Percentiles rank a stretch among this genome's conserved stretches.
These are phyloP conservation scores for Massariosphaeria phaeospora DNA, from an alignment of 495 filamentous ascomycete genomes.

Conservation along the genomic window DNA sequence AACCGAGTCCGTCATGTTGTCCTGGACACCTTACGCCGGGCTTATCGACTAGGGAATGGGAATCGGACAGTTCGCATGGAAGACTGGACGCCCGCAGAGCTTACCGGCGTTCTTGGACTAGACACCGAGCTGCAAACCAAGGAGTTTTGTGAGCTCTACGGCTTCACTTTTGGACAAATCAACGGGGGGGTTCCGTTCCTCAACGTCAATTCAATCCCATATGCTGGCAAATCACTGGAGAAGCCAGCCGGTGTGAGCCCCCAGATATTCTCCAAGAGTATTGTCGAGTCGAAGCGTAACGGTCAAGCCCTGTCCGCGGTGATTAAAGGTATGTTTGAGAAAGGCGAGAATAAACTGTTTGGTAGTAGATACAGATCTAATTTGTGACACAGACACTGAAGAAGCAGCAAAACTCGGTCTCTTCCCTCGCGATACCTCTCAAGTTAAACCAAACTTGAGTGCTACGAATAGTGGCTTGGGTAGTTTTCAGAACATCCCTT, in stretches of 20 bases:
- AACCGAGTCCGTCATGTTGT: constrained; percentile 71
- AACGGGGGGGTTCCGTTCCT: constrained; percentile 36
- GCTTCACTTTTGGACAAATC: constrained; percentile 53
- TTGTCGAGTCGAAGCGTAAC: constrained; percentile 27
- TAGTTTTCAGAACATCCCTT: neutral
- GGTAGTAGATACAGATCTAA: constrained; percentile 12
- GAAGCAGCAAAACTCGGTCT: constrained; percentile 14
- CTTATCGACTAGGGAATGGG: constrained; percentile 51
- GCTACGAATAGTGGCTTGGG: neutral
- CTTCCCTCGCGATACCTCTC: constrained; percentile 6
- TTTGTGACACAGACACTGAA: neutral
- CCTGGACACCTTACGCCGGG: constrained; percentile 62
- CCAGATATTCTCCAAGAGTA: constrained; percentile 16
- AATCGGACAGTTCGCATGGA: constrained; percentile 47
- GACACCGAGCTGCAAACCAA: constrained; percentile 67
- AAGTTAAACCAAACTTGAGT: neutral
- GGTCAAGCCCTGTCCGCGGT: constrained; percentile 19
- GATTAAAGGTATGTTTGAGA: constrained; percentile 24
- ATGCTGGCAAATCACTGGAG: neutral
- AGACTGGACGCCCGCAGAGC: constrained; percentile 65
- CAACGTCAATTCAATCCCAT: constrained; percentile 34
- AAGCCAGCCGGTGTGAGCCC: neutral
- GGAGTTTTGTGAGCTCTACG: constrained; percentile 64
- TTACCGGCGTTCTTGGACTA: constrained; percentile 65
- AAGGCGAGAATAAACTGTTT: constrained; percentile 15